Conservation (phyloP, 805 yeast genomes). For the Nakazawaea populi region DNA sequence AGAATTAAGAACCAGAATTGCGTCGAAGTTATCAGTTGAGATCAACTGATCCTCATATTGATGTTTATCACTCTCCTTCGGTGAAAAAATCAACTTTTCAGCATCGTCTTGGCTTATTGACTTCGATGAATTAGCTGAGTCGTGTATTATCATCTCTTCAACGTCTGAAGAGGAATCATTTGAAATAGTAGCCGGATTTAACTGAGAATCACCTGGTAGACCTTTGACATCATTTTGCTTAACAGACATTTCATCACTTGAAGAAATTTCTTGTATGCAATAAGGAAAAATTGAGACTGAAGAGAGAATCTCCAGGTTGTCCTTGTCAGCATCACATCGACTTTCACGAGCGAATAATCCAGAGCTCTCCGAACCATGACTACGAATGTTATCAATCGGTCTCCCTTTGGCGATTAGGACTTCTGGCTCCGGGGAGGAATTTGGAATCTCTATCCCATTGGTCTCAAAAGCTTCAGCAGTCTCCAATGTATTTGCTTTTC, state of each 20-base stretch:
- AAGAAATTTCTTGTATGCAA: not conserved
- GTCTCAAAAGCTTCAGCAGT: not conserved
- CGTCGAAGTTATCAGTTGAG: too few relatives aligned
- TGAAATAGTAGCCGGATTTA: not conserved
- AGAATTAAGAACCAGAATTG: too few relatives aligned
- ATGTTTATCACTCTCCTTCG: too few relatives aligned
- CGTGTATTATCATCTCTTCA: not conserved
- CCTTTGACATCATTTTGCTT: not conserved
- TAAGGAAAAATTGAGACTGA: too few relatives aligned
- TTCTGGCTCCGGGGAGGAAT: slow-evolving; percentile 4
- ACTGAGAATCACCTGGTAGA: not conserved
- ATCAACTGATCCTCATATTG: too few relatives aligned
- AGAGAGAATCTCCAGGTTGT: too few relatives aligned
- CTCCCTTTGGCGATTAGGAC: not conserved
- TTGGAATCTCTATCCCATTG: not conserved
- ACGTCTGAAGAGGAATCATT: not conserved
- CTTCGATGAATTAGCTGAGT: not conserved
- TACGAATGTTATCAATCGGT: too few relatives aligned
- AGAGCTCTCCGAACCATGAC: too few relatives aligned
- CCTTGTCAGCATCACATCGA: too few relatives aligned
- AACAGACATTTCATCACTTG: not conserved
- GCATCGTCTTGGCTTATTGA: too few relatives aligned
- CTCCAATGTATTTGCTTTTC: not conserved
- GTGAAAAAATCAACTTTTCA: too few relatives aligned
- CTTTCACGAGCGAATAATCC: too few relatives aligned